Evolutionary conservation across 352 stramenopile genomes (phyloP).

Genomic region (Thalassiosira livingstoniorum): DNA sequence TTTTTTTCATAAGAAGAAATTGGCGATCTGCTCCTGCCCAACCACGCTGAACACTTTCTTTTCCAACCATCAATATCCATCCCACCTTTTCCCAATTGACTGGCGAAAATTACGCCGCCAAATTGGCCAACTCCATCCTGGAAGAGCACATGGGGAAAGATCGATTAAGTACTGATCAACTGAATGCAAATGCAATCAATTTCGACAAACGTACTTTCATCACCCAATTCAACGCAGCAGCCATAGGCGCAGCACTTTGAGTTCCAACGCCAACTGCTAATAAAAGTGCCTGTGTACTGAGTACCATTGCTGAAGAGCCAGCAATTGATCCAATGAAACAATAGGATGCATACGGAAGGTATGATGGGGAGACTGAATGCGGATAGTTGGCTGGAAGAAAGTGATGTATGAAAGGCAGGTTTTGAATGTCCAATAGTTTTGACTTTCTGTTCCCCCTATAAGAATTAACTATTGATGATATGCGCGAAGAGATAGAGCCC

Average conservation of each 20-base stretch:
- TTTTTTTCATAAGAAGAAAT: background rate
- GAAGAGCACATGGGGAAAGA: no score
- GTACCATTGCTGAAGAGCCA: slow-evolving; percentile 88
- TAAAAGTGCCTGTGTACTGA: slow-evolving; percentile 94
- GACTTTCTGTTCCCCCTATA: no score
- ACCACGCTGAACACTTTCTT: slow-evolving; percentile 25
- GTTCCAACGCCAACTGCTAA: slow-evolving; percentile 93
- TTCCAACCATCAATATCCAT: slow-evolving; percentile 54
- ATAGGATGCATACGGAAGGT: slow-evolving; percentile 90
- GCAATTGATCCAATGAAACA: slow-evolving; percentile 88
- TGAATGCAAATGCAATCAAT: no score
- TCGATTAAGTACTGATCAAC: no score
- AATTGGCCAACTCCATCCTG: slow-evolving; percentile 96
- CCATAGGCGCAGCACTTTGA: slow-evolving; percentile 87
- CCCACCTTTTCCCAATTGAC: slow-evolving; percentile 81
- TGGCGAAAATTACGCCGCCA: slow-evolving; percentile 93
- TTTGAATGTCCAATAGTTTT: no score
- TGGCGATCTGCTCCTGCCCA: background rate
- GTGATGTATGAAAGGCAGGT: slow-evolving; percentile 76
- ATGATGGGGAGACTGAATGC: slow-evolving; percentile 88
- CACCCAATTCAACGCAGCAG: slow-evolving; percentile 95
- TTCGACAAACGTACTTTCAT: no score
- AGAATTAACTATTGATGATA: no score
- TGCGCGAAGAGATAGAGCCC: no score
- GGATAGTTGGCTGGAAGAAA: slow-evolving; percentile 92